Conservation (phyloP, 495 filamentous ascomycete species). For the Cercophora samala region DNA sequence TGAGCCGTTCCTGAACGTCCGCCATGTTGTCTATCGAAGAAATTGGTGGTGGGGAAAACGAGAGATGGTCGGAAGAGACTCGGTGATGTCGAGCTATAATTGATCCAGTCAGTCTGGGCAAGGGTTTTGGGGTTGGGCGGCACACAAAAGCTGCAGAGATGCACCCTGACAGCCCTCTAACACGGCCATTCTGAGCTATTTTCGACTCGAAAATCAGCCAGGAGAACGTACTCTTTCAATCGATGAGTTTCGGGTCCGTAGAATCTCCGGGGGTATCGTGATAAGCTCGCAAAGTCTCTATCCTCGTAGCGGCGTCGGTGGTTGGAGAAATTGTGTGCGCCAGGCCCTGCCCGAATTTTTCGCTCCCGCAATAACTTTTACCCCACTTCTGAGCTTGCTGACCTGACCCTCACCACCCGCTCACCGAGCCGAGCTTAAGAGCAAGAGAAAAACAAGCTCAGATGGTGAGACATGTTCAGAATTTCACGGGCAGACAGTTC, state of each 20-base stretch:
- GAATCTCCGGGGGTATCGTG: constrained; percentile 23
- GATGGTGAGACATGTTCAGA: background rate
- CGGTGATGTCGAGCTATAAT: constrained; percentile 24
- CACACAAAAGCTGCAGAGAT: constrained; percentile 15
- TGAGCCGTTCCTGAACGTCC: constrained; percentile 64
- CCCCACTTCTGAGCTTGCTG: constrained; percentile 27
- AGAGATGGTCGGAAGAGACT: constrained; percentile 23
- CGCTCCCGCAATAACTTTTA: constrained; percentile 37
- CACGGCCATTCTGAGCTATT: background rate
- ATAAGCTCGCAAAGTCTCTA: constrained; percentile 32
- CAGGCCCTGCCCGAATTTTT: constrained; percentile 35
- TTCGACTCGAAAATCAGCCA: constrained; percentile 7
- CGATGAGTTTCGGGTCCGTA: constrained; percentile 20
- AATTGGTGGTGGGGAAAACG: constrained; percentile 20
- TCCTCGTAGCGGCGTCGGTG: constrained; percentile 26
- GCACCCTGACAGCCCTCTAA: background rate
- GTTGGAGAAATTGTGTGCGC: constrained; percentile 41
- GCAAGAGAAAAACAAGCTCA: background rate
- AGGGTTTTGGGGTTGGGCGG: constrained; percentile 13
- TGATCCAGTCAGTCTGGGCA: constrained; percentile 21
- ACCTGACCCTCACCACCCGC: constrained; percentile 17
- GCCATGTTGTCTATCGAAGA: constrained; percentile 53
- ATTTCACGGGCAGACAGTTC: background rate
- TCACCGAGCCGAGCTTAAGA: constrained; percentile 18
- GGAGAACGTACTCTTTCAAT: constrained; percentile 27